Evolutionary conservation across 2,329 filamentous ascomycete genomes (phyloP).

Genomic region (Akanthomyces dipterigenus): DNA sequence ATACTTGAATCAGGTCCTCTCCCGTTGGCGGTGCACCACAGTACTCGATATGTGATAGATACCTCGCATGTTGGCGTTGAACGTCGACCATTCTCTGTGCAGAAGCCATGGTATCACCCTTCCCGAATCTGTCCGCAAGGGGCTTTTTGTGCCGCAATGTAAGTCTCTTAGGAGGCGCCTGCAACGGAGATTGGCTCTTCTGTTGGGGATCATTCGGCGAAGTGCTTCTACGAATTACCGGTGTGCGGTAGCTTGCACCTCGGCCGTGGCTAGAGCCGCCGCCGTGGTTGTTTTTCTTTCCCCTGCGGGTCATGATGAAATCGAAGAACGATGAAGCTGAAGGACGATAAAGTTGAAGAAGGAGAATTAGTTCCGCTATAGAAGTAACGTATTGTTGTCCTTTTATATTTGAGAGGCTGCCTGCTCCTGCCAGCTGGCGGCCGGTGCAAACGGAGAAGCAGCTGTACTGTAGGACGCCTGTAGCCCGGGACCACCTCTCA

Average conservation of each 20-base stretch:
- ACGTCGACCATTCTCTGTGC: neutral
- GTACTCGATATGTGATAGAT: constrained; percentile 14
- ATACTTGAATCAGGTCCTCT: constrained; percentile 9
- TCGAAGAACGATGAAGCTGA: no score
- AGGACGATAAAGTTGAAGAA: neutral
- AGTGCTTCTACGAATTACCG: neutral
- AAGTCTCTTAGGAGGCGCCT: neutral
- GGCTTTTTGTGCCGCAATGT: neutral
- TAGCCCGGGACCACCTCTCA: neutral
- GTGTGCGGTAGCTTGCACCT: neutral
- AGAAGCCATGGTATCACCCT: constrained; percentile 1
- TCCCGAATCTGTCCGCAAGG: neutral
- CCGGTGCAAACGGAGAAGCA: neutral
- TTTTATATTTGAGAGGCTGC: neutral
- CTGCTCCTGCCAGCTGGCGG: constrained; percentile 16
- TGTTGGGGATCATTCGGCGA: neutral
- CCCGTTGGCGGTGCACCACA: neutral
- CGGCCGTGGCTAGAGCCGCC: neutral
- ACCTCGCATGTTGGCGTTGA: constrained; percentile 15
- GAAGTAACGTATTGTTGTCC: neutral
- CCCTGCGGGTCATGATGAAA: neutral
- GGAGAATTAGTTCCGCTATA: neutral
- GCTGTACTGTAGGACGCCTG: neutral
- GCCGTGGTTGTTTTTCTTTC: neutral
- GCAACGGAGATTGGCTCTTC: neutral